Evolutionary conservation across 352 stramenopile species (phyloP).

Genomic region (Pythium volutum): DNA sequence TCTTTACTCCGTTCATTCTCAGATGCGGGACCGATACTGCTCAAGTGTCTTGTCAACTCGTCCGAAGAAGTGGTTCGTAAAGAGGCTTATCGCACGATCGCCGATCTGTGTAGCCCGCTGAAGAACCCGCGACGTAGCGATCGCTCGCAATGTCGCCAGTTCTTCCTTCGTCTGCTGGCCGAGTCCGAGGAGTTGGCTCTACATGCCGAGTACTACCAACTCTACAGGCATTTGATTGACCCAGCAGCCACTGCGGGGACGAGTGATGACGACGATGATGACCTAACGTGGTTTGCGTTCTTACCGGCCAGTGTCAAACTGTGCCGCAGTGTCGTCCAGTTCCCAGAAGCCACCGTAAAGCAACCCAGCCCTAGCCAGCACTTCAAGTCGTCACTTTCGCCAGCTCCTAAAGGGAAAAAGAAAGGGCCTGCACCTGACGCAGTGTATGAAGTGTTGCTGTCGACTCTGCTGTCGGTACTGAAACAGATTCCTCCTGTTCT

Average conservation of each 20-base stretch:
- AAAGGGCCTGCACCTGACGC: conserved; percentile 14
- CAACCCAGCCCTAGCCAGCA: neutral
- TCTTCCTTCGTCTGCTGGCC: conserved; percentile 24
- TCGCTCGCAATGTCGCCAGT: conserved; percentile 31
- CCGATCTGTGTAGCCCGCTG: conserved; percentile 23
- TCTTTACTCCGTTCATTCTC: conserved; percentile 11
- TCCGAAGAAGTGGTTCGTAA: conserved; percentile 10
- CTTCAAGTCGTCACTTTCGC: neutral
- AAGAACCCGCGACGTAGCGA: conserved; percentile 41
- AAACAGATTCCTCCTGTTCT: conserved; percentile 34
- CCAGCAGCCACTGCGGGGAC: neutral
- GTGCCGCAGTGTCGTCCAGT: conserved; percentile 19
- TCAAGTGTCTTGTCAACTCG: conserved; percentile 18
- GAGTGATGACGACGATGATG: neutral
- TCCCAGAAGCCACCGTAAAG: neutral
- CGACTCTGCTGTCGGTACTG: conserved; percentile 21
- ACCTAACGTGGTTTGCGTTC: conserved; percentile 24
- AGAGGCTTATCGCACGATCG: conserved; percentile 14
- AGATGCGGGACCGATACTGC: conserved; percentile 12
- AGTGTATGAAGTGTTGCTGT: conserved; percentile 22
- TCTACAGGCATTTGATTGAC: conserved; percentile 19
- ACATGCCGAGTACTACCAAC: conserved; percentile 22
- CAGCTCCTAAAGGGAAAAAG: neutral
- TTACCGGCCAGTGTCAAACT: conserved; percentile 16
- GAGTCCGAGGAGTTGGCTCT: conserved; percentile 4